phyloP scores from a whole-genome alignment of 2,329 filamentous ascomycete species.

The Trichoderma sp. region DNA sequence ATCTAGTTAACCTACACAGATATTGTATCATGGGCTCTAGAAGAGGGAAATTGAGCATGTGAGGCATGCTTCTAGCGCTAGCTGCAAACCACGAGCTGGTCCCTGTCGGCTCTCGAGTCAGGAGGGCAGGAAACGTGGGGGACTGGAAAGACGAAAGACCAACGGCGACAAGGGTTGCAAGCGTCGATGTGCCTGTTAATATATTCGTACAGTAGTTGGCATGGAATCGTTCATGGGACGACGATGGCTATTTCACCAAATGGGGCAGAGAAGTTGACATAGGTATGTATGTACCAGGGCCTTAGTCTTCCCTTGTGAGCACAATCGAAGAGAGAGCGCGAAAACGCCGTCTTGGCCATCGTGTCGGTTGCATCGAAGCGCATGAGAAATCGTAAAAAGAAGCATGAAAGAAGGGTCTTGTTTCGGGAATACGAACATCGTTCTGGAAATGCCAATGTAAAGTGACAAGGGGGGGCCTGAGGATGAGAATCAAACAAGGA shows the following conservation, averaged over 20 bases:
- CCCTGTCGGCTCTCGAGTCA: slow-evolving; percentile 4
- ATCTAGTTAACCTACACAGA: neutral
- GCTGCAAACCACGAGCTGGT: neutral
- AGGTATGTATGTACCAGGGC: neutral
- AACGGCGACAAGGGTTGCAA: neutral
- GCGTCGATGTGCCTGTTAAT: neutral
- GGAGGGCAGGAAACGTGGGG: neutral
- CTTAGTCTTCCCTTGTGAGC: neutral
- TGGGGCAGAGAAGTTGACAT: neutral
- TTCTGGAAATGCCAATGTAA: neutral
- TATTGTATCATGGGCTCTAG: neutral
- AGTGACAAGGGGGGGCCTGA: neutral
- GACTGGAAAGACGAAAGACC: neutral
- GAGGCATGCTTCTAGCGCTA: neutral
- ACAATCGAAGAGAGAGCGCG: neutral
- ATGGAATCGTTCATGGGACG: neutral
- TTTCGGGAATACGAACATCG: neutral
- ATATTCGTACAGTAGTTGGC: neutral
- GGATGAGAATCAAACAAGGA: slow-evolving; percentile 5
- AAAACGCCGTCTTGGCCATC: neutral
- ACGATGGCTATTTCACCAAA: neutral
- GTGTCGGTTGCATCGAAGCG: neutral
- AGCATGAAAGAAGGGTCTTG: neutral
- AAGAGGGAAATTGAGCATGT: neutral
- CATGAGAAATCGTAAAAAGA: neutral